Evolutionary conservation across 2,329 filamentous ascomycete species (phyloP), one percentile per base, ranked within the genome.

Genomic region (Eurotiales sp.): DNA sequence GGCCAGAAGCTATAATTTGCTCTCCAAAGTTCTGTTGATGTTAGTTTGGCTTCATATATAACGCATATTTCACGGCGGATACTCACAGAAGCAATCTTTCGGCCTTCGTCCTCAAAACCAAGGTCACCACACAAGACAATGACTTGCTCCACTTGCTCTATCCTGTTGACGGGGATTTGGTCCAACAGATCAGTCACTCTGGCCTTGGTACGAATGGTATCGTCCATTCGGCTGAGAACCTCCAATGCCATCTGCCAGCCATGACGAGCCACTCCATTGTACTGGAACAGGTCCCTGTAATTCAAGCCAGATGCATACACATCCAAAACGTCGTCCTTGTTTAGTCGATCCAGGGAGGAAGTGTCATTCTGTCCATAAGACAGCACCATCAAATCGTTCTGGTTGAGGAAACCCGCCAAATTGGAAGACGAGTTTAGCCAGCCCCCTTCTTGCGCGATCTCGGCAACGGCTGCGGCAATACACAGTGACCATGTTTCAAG

Each of bases 171-270:
- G 34, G 85, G 77, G n/a, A 97, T 75, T 19, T 85, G 77, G 50
- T 86, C 81, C 39, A 96, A 77, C 55, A 96, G 73, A 53, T 86
- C 81, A 36, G 84, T 80, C 10, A 96, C 87, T 53, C 85, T 85
- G 57, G 86, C 81, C 63, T 88, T 85, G 7, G 88, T 88, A 45
- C 82, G 80, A 44, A 82, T 77, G 0, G 80, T 76, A 53, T 90
- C 84, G 63, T 95, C 87, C 64, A 97, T 80, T 49, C 92, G 83
- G 8, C 87, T 88, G 41, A 96, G 77, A 10, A 96, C 81, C 54
- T 90, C 83, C 39, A 96, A 84, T 0, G 90, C 87, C 63, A 96
- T 73, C 71, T 96, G 90, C 92, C 92, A 97, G 8, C 92, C 91
- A 59, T 91, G 85, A 32, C 79, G 75, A 12, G 69, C 63, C 11